A percentile compares a stretch with the other conserved stretches of the same genome.
Conservation (phyloP, 768 basidiomycete species). For the Kwoniella mangroviensis region DNA sequence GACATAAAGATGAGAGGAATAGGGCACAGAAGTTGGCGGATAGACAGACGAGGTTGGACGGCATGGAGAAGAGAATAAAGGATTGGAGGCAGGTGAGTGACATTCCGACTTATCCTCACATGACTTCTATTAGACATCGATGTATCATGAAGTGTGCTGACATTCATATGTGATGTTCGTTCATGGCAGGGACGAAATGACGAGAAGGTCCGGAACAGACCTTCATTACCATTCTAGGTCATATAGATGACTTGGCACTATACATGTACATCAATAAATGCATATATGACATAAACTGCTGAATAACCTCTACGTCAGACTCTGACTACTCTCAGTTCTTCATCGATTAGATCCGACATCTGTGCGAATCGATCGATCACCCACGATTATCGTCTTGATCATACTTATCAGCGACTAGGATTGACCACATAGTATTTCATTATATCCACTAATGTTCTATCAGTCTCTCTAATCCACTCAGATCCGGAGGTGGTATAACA, state of each 20-base stretch:
- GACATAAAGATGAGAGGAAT: constrained; percentile 50
- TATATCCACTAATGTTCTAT: neutral
- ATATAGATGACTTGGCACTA: neutral
- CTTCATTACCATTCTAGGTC: constrained; percentile 43
- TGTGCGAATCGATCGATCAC: neutral
- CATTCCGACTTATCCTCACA: neutral
- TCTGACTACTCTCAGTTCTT: too few species aligned
- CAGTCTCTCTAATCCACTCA: constrained; percentile 14
- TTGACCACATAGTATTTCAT: neutral
- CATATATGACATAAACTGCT: constrained; percentile 7
- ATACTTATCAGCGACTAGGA: neutral
- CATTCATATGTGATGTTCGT: neutral
- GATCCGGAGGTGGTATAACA: constrained; percentile 21
- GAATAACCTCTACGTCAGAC: too few species aligned
- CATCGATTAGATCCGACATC: too few species aligned
- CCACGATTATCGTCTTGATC: neutral
- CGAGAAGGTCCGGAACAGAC: constrained; percentile 30
- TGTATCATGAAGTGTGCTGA: neutral
- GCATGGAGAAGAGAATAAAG: constrained; percentile 52
- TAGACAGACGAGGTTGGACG: constrained; percentile 42
- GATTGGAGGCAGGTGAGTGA: constrained; percentile 52
- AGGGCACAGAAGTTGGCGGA: constrained; percentile 38
- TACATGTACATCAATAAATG: constrained; percentile 1
- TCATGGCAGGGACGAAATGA: constrained; percentile 29
- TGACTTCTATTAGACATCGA: too few species aligned